Evolutionary conservation across 2,329 filamentous ascomycete genomes (phyloP).

Genomic region (Fusarium nematophilum): DNA sequence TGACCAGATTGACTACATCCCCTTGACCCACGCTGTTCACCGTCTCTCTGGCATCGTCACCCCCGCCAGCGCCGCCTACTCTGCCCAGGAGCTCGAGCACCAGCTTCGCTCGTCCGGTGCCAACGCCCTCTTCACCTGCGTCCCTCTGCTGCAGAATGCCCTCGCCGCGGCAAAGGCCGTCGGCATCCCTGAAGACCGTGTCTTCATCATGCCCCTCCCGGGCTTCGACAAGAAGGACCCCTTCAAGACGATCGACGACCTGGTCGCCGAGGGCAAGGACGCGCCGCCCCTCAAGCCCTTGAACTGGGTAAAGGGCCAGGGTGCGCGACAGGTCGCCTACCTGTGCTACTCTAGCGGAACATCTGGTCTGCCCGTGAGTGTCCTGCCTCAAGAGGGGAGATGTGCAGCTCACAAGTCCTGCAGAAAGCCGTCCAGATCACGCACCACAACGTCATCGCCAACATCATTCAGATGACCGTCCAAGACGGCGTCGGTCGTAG

Average conservation of each 20-base stretch:
- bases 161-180: conserved; percentile 72
- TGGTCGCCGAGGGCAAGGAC: conserved; percentile 70
- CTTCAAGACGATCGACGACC: conserved; percentile 74
- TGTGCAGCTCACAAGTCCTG: conserved; percentile 9
- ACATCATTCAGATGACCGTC: conserved; percentile 71
- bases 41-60: conserved; percentile 79
- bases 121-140: conserved; percentile 77
- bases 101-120: conserved; percentile 77
- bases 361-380: conserved; percentile 76
- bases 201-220: conserved; percentile 78
- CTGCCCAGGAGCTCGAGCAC: conserved; percentile 74
- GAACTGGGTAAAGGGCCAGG: conserved; percentile 73
- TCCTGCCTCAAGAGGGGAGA: too few relatives aligned
- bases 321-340: conserved; percentile 76
- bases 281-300: conserved; percentile 65
- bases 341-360: conserved; percentile 86
- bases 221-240: conserved; percentile 61
- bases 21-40: conserved; percentile 79
- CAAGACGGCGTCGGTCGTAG: conserved; percentile 56
- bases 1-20: conserved; percentile 77
- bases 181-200: conserved; percentile 70
- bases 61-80: conserved; percentile 81
- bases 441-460: conserved; percentile 82
- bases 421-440: conserved; percentile 89
- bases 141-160: conserved; percentile 72